Evolutionary conservation across 78 protist genomes (phyloP).

Genomic region (Emiliania huxleyi): DNA sequence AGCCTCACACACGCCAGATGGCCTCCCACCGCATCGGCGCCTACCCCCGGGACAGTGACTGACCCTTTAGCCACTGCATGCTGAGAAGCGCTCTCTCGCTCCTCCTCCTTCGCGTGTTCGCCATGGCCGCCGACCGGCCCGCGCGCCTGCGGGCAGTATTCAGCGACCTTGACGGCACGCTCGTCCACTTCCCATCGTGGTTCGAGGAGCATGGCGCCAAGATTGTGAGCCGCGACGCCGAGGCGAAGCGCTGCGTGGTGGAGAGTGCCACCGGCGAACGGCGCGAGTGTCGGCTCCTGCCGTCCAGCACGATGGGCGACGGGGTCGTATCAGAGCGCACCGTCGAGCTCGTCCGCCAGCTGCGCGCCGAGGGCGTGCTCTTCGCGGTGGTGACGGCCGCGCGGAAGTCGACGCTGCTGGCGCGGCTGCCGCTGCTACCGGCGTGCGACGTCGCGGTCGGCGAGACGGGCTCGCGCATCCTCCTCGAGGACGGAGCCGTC

Average conservation of each 20-base stretch:
- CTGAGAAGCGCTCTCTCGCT: no score
- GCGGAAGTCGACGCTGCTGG: constrained; percentile 4
- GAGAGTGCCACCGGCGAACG: not conserved
- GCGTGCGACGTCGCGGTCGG: not conserved
- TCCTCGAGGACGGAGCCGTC: not conserved
- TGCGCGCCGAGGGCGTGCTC: not conserved
- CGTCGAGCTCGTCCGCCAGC: not conserved
- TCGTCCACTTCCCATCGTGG: constrained; percentile 4
- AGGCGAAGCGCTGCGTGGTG: not conserved
- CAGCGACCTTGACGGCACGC: constrained; percentile 18
- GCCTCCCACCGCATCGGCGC: no score
- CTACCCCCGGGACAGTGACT: no score
- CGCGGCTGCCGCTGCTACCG: not conserved
- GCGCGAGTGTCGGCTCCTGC: not conserved
- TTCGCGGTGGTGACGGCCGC: not conserved
- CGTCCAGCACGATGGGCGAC: not conserved
- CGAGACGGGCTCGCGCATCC: not conserved
- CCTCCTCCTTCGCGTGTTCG: no score
- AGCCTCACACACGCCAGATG: no score
- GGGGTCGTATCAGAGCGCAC: not conserved
- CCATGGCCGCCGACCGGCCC: no score
- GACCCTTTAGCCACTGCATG: no score
- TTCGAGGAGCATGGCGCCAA: not conserved
- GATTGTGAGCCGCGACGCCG: not conserved
- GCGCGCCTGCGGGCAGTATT: not conserved